Evolutionary conservation across 305 asterid genomes (phyloP).

Genomic region (Plantago coronopus): DNA sequence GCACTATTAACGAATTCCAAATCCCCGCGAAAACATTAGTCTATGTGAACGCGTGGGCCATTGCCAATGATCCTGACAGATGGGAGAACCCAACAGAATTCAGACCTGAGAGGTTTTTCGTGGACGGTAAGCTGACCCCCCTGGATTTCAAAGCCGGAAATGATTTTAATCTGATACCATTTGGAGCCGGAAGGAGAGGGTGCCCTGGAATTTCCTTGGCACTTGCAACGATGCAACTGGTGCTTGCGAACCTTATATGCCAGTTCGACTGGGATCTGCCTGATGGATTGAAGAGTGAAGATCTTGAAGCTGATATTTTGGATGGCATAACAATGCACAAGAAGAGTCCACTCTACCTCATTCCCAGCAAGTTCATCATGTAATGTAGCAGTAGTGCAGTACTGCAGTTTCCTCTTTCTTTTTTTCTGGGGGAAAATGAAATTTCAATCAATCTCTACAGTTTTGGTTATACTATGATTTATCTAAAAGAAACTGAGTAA

Average conservation of each 20-base stretch:
- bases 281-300: conserved; percentile 8
- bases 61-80: conserved; percentile 18
- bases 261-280: conserved; percentile 21
- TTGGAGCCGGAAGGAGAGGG: conserved; percentile 24
- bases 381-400: background rate
- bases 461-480: background rate
- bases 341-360: conserved; percentile 7
- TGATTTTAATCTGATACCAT: conserved; percentile 15
- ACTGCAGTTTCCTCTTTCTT: background rate
- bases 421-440: background rate
- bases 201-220: conserved; percentile 17
- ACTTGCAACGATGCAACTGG: conserved; percentile 6
- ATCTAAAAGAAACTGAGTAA: background rate
- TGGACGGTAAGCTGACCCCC: conserved; percentile 1
- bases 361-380: background rate
- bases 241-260: conserved; percentile 16
- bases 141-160: conserved; percentile 17
- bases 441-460: background rate
- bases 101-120: conserved; percentile 28
- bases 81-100: conserved; percentile 34
- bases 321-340: conserved; percentile 16
- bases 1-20: conserved; percentile 23
- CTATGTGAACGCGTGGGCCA: conserved; percentile 30
- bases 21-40: conserved; percentile 25
- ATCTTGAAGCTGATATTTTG: conserved; percentile 6